Conservation (phyloP, 208 protist genomes). For the Phytomonas francai region DNA sequence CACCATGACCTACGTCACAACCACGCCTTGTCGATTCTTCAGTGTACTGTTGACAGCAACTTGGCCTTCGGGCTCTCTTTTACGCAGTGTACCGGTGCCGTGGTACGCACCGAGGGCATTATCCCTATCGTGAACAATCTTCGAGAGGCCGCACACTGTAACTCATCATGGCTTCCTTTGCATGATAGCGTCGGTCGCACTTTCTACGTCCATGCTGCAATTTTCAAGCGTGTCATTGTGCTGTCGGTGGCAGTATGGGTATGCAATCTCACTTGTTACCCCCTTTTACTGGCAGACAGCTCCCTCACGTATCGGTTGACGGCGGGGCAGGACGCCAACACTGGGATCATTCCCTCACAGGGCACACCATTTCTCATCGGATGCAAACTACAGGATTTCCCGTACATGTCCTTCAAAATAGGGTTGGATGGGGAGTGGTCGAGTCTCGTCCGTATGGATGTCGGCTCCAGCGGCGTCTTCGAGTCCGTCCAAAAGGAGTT, state of each 20-base stretch:
- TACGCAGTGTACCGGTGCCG: constrained; percentile 53
- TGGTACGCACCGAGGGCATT: constrained; percentile 29
- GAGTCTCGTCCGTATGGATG: constrained; percentile 33
- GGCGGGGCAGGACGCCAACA: constrained; percentile 44
- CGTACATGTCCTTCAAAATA: constrained; percentile 42
- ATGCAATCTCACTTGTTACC: constrained; percentile 74
- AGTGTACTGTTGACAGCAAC: constrained; percentile 47
- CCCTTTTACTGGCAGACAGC: constrained; percentile 54
- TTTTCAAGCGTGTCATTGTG: constrained; percentile 58
- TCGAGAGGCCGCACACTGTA: constrained; percentile 30
- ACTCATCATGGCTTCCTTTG: constrained; percentile 46
- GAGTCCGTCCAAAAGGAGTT: constrained; percentile 27
- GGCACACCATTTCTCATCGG: constrained; percentile 69
- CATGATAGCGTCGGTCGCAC: constrained; percentile 35
- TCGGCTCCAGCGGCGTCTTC: constrained; percentile 58
- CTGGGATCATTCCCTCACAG: constrained; percentile 68
- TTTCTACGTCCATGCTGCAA: constrained; percentile 60
- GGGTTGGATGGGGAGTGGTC: constrained; percentile 72
- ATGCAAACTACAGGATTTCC: constrained; percentile 41
- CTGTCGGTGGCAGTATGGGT: constrained; percentile 74
- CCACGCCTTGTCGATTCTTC: constrained; percentile 36
- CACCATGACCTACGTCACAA: constrained; percentile 51
- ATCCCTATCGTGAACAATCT: constrained; percentile 28
- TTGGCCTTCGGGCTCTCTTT: constrained; percentile 49
- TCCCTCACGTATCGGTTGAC: constrained; percentile 32